Base-by-base conservation (phyloP, 371 early-diverging fungal species). In the Rhizopus stolonifer region DNA sequence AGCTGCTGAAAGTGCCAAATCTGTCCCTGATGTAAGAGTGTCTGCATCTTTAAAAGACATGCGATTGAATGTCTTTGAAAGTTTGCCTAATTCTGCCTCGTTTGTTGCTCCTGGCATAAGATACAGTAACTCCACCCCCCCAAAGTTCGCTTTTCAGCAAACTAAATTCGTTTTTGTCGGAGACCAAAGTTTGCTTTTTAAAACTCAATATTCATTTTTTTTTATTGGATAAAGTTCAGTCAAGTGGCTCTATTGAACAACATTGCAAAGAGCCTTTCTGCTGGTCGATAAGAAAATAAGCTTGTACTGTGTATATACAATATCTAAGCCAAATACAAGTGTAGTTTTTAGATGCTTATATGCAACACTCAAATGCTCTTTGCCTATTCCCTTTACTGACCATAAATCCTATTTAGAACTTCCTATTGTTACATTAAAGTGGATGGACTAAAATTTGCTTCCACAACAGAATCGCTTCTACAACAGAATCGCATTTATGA, bases 1-100 rank as follows among this genome's bases (percentile, higher is more conserved):
- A 7, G 70, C 60, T 8, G 68, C 70, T 13, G 71, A 67, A 46
- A 77, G 65, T 17, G 67, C 70, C 14, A 77, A 49, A n/a, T 74
- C 75, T 2, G 61, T 32, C 10, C 54, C 56, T 7, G 25, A 40
- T 29, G 18, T 40, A 29, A 24, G 34, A 10, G 17, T 23, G n/a
- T 49, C 50, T 49, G 22, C 42, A 19, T 42, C 42, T 9, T 42
- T 42, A 21, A 42, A 18, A 7, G 42, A 42, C 21, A 42, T 10
- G 2, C 42, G 42, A 21, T 49, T 31, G 24, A 49, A 34, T 14
- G 36, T 14, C 19, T 23, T 49, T 34, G 34, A 26, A n/a, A 49
- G 21, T 49, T 49, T 22, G 15, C 25, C 50, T 24, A 49, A 36
- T 23, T 49, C 38, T 21, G 49, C 49, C 38, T 49, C 38, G 36